A percentile compares a stretch with the other conserved stretches of the same genome.
phyloP scores from a whole-genome alignment of 306 rosid genomes.

The Cucumis melo region DNA sequence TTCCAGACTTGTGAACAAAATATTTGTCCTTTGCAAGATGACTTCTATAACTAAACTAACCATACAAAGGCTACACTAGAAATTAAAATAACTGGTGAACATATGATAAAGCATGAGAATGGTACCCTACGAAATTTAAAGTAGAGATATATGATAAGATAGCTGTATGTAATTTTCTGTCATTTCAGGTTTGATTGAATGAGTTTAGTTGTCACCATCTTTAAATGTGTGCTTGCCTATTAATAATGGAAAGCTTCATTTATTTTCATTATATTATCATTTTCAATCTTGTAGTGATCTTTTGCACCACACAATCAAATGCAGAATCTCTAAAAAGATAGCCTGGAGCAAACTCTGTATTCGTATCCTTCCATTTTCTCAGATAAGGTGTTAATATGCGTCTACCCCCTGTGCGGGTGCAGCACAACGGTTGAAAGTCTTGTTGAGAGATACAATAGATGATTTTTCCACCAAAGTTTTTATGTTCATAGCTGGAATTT shows the following conservation, averaged over 20 bases:
- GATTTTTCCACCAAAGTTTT: background rate
- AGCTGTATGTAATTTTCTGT: background rate
- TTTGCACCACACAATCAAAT: slow-evolving; percentile 13
- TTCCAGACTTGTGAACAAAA: background rate
- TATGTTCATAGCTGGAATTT: background rate
- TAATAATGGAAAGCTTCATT: background rate
- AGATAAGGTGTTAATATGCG: background rate
- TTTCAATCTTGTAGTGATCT: background rate
- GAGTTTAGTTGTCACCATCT: background rate
- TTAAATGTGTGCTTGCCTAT: background rate
- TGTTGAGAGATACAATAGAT: background rate
- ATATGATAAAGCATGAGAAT: background rate
- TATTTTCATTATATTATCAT: background rate
- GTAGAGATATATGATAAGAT: background rate
- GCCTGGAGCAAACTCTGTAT: slow-evolving; percentile 11
- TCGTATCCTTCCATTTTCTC: background rate
- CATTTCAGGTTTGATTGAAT: background rate
- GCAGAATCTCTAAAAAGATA: slow-evolving; percentile 50
- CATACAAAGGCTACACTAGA: background rate
- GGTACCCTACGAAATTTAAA: background rate
- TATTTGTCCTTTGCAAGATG: background rate
- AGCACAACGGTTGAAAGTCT: background rate
- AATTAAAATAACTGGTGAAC: background rate
- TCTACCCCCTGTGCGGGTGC: background rate
- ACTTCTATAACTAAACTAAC: background rate